A percentile compares a stretch with the other conserved stretches of the same genome.
Conservation (phyloP, 805 yeast species). For the Lachancea thermotolerans region DNA sequence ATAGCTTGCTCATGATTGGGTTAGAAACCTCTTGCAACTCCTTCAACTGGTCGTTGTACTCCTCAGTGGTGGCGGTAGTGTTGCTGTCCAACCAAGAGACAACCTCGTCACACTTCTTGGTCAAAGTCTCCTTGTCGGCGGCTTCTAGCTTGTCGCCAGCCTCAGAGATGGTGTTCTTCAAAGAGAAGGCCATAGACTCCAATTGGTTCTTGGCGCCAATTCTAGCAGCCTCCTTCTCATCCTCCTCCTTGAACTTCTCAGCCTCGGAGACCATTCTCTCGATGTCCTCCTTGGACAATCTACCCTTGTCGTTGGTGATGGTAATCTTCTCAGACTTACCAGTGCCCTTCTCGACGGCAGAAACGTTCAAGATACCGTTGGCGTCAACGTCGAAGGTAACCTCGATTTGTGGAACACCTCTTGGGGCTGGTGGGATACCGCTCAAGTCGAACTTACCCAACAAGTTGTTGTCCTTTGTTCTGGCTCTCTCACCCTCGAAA, state of each 20-base stretch:
- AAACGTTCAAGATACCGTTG: constrained; percentile 94
- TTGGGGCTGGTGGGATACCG: constrained; percentile 98
- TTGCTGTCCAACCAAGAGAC: constrained; percentile 89
- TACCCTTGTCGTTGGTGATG: constrained; percentile 97
- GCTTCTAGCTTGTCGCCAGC: constrained; percentile 74
- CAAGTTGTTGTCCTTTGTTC: constrained; percentile 93
- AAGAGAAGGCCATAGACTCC: constrained; percentile 92
- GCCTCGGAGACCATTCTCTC: constrained; percentile 98
- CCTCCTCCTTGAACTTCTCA: constrained; percentile 95
- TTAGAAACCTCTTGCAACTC: constrained; percentile 93
- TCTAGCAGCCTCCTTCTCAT: constrained; percentile 90
- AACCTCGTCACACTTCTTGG: constrained; percentile 78
- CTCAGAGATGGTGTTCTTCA: constrained; percentile 76
- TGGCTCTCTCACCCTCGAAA: constrained; percentile 97
- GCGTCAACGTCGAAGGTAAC: constrained; percentile 96
- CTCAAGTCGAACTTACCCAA: constrained; percentile 95
- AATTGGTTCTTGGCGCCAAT: constrained; percentile 91
- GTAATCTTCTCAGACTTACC: constrained; percentile 97
- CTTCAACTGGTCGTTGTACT: constrained; percentile 89
- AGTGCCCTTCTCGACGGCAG: constrained; percentile 98
- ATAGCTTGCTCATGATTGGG: constrained; percentile 96
- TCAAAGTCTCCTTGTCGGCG: constrained; percentile 64
- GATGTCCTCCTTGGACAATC: constrained; percentile 95
- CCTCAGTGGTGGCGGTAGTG: constrained; percentile 89
- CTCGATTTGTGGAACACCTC: constrained; percentile 98